Base-by-base conservation (phyloP, 495 filamentous ascomycete species). In the Aspergillus olivimuriae region DNA sequence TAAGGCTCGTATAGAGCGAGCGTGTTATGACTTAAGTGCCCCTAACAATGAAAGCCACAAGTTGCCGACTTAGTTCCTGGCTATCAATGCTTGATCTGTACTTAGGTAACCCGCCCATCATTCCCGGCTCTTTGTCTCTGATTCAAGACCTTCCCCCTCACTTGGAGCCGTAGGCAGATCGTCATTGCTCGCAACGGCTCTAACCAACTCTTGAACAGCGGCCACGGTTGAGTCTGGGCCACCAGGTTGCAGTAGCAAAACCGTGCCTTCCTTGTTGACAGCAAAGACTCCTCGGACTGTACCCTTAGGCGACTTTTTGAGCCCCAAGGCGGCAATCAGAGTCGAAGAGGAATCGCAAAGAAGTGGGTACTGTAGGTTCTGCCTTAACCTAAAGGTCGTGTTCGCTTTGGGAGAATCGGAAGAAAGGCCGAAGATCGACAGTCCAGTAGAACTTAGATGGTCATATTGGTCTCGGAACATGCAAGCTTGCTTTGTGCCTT, bases 401-500 rank as follows among this genome's bases (percentile, higher is more conserved):
- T 98, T 98, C 44, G 86, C 77, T 62, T 89, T 90, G 49, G 88
- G 81, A 7, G 79, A 82, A 68, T 98, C 92, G 42, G 80, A 75
- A 10, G 86, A 92, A 16, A 98, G 78, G 18, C 92, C 92, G 61
- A 86, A 97, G 60, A 98, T 83, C 47, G 82, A 72, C 33, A 94
- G 76, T 17, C 92, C 91, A 23, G 76, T 80, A n/a, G 79, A 75
- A n/a, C 80, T 87, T 34, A 98, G 73, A 40, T 78, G 61, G n/a
- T 68, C 64, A 65, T 91, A 83, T 10, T 75, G 67, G 73, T 97
- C 92, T 50, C 91, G 80, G 70, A 98, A 97, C 46, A 89, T 70
- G 65, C 92, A 96, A 39, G 75, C 92, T 80, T 97, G 92, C 21
- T 75, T 87, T 31, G 88, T 97, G 72, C 89, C 89, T 33, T 15